Base-by-base conservation (phyloP, 2,329 filamentous ascomycete species). In the Pyrenophora tritici-repentis region DNA sequence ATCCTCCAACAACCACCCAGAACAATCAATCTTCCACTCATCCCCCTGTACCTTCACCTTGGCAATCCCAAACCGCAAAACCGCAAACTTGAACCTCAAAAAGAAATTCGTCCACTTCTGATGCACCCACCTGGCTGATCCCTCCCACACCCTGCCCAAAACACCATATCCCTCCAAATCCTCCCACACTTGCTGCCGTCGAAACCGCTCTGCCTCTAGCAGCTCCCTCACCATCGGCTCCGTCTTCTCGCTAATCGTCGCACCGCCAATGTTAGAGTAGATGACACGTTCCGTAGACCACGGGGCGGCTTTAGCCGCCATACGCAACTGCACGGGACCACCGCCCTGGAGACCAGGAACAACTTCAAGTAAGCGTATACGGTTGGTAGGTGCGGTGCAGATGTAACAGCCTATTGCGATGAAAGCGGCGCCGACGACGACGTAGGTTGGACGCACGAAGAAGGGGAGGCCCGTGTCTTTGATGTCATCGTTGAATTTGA, bases 71-170 rank as follows among this genome's bases (percentile, higher is more conserved):
- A 72, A 72, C 17, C 65, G 61, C 31, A 72, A 44, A 8, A 73
- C 66, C 4, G 66, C 65, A 33, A 68, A 71, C 44, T 73, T 73
- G 58, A 73, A 72, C 8, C 53, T 58, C 26, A 69, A 42, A 37
- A 73, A 73, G 58, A 73, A 73, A 17, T 63, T 67, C 7, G 65
- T 71, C 68, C 68, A 71, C 43, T 68, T 71, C 46, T 72, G 68
- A 38, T 72, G 62, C 7, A 72, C 56, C 57, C 63, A 70, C 8
- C 70, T 64, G 6, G 66, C 68, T 0, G 58, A 56, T 0, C 66
- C 55, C 40, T 71, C 67, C 67, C 67, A 70, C 0, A 51, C 38
- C 13, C 61, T 60, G 2, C 47, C 37, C 3, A 62, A 12, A 13
- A 69, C 58, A n/a, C 59, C 65, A 53, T 64, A 48, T 6, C 59